These are phyloP conservation scores for Metschnikowia similis DNA, from an alignment of 805 yeast species.

Conservation along the genomic window DNA sequence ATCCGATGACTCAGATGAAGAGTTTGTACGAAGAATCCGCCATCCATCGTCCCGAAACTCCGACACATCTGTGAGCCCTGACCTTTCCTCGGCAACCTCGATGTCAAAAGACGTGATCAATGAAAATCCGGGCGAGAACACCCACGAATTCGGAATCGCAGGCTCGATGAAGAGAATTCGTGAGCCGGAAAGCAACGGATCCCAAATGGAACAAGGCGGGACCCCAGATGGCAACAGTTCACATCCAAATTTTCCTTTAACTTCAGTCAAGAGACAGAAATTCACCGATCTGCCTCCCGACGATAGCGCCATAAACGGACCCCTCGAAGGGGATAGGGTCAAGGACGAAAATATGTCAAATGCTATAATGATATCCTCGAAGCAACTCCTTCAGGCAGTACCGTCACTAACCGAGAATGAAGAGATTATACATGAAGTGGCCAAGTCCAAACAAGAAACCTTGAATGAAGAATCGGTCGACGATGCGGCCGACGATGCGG, in stretches of 20 bases:
- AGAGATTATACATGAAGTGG: background rate
- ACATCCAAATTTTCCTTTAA: background rate
- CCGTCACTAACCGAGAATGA: background rate
- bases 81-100: constrained; percentile 1
- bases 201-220: constrained; percentile 1
- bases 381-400: constrained; percentile 1
- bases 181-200: constrained; percentile 1
- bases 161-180: constrained; percentile 4
- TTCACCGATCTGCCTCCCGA: background rate
- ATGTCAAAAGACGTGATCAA: background rate
- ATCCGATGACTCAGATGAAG: constrained; percentile 27
- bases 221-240: background rate
- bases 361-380: background rate
- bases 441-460: constrained; percentile 4
- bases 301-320: background rate
- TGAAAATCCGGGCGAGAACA: background rate
- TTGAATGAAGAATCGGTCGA: constrained; percentile 21
- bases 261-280: background rate
- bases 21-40: constrained; percentile 2
- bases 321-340: background rate
- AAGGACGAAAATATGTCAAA: background rate
- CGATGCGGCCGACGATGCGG: constrained; percentile 21
- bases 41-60: constrained; percentile 1
- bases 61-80: constrained; percentile 1
- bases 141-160: constrained; percentile 4